Evolutionary conservation across 2,329 filamentous ascomycete genomes (phyloP).

Genomic region (Penicillium sp.): DNA sequence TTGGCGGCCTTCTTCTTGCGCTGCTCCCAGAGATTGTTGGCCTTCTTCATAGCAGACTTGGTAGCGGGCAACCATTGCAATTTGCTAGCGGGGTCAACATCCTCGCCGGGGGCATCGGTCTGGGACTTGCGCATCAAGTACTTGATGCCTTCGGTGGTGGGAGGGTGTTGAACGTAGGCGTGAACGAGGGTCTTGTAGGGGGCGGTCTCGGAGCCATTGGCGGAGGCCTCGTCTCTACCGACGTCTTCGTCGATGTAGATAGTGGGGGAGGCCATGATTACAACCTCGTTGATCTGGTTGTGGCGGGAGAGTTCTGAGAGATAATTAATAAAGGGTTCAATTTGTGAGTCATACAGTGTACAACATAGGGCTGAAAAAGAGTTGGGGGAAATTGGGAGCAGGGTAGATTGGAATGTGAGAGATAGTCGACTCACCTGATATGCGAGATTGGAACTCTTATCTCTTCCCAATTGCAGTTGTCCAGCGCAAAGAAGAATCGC

Average conservation of each 20-base stretch:
- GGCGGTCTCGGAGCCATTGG: conserved; percentile 64
- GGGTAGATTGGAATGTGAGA: conserved; percentile 2
- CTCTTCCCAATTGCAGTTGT: conserved; percentile 13
- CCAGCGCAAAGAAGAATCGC: conserved; percentile 12
- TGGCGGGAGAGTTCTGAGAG: conserved; percentile 6
- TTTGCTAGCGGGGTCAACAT: conserved; percentile 61
- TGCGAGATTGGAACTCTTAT: conserved; percentile 6
- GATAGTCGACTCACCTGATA: conserved; percentile 2
- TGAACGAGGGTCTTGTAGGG: conserved; percentile 79
- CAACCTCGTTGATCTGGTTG: conserved; percentile 1
- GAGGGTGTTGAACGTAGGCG: conserved; percentile 69
- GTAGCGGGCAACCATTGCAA: conserved; percentile 75
- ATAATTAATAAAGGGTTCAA: conserved; percentile 4
- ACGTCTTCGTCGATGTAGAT: conserved; percentile 78
- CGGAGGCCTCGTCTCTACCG: conserved; percentile 65
- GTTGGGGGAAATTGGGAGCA: conserved; percentile 1
- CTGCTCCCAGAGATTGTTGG: conserved; percentile 66
- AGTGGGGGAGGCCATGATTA: conserved; percentile 33
- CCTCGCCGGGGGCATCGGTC: conserved; percentile 57
- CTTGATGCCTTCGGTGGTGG: conserved; percentile 53
- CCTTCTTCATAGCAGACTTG: conserved; percentile 84
- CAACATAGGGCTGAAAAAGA: not conserved
- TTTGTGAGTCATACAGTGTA: conserved; percentile 21
- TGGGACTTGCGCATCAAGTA: conserved; percentile 68
- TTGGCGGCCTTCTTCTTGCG: conserved; percentile 82